Percentiles rank a stretch among this genome's conserved stretches.
Evolutionary conservation across 2,329 filamentous ascomycete species (phyloP).

Genomic region (Dothistroma pini): DNA sequence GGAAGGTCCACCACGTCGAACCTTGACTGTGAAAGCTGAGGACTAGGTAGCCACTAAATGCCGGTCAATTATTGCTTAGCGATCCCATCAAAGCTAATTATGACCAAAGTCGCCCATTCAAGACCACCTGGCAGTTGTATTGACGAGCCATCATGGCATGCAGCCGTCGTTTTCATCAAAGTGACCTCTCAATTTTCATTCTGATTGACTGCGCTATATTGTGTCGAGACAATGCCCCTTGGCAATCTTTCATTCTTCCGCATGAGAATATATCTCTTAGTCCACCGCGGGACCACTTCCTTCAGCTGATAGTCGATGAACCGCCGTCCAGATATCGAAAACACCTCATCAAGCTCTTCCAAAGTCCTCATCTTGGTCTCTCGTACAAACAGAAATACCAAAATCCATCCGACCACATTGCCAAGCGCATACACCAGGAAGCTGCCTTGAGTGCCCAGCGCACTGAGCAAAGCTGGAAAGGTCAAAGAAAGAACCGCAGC

Average conservation of each 20-base stretch:
- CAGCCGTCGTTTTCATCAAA: neutral
- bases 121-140: too few species aligned
- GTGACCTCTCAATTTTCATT: neutral
- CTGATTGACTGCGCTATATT: neutral
- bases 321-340: neutral
- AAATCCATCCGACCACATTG: conserved; percentile 57
- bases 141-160: too few species aligned
- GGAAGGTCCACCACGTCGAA: neutral
- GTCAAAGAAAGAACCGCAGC: conserved; percentile 50
- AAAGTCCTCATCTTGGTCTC: neutral
- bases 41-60: neutral
- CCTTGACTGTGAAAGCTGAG: neutral
- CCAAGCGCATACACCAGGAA: conserved; percentile 59
- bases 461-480: conserved; percentile 46
- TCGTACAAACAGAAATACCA: conserved; percentile 57
- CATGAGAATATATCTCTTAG: neutral
- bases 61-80: neutral
- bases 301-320: neutral
- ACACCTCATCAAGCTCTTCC: conserved; percentile 1
- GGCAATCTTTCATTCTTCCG: neutral
- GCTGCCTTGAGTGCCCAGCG: conserved; percentile 51
- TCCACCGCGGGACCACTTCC: conserved; percentile 1
- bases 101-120: too few species aligned
- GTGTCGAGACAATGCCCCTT: neutral
- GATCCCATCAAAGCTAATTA: too few species aligned